Evolutionary conservation across 805 yeast genomes (phyloP), one percentile per base, ranked within the genome.

Genomic region (Starmera amethionina): DNA sequence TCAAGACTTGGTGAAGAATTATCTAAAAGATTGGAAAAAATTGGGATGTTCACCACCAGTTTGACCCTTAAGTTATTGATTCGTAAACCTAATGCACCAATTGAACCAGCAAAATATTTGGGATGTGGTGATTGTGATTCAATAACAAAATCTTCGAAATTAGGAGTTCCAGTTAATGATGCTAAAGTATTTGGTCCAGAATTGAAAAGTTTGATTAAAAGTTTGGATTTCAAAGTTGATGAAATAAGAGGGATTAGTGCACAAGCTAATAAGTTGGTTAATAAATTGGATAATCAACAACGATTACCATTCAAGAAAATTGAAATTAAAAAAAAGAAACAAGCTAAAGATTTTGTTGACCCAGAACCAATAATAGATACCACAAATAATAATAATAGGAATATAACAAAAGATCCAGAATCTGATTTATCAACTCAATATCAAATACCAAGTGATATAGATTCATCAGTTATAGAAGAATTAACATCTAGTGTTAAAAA

Each of bases 91-190:
- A 70, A 66, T 42, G 94, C 94, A 0, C 89, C 95, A 0, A 56
- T 80, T 2, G 75, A 76, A 15, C 85, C 97, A 0, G 72, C 82
- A 1, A 93, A 90, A 53, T 80, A 65, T 57, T 46, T 93, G 52
- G 98, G 98, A 0, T 76, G 82, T 77, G 97, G 98, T 0, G 56
- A 56, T 12, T 86, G 96, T 58, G 86, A 79, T 38, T 64, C 79
- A 30, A 60, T 70, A 11, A 75, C 79, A 34, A 78, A 77, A 47
- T 65, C 80, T 10, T 63, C 81, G 3, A 65, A 65, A 30, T 52
- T 90, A 12, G 87, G 88, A 0, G 55, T 73, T 1, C 68, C 81
- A 3, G 76, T 88, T 2, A 66, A 73, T 49, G 80, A 75, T 40
- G 47, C 67, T 49, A 85, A 86, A 1, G 52, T 75, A n/a, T 56